Conservation (phyloP, 2,329 filamentous ascomycete species). For the Diplodia scrobiculata region DNA sequence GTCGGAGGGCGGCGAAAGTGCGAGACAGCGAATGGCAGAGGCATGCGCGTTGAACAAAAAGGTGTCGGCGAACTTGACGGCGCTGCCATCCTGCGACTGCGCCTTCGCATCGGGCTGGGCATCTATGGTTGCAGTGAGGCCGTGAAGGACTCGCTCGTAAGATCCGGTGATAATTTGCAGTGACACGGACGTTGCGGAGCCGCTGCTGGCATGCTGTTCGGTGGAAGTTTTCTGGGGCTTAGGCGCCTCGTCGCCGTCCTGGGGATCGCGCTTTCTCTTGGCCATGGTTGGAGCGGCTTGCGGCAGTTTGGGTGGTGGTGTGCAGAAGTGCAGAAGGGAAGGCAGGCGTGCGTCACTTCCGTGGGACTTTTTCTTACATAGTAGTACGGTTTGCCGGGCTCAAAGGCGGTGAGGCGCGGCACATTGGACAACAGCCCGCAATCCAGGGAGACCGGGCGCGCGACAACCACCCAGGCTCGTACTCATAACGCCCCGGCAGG, state of each 20-base stretch:
- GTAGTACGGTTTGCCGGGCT: conserved; percentile 9
- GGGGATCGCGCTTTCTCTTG: conserved; percentile 43
- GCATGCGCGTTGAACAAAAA: conserved; percentile 95
- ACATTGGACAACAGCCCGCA: conserved; percentile 19
- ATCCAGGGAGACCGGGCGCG: conserved; percentile 27
- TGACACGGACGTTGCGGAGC: conserved; percentile 40
- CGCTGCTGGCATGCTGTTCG: conserved; percentile 28
- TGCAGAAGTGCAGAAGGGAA: background rate
- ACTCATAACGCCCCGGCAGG: conserved; percentile 31
- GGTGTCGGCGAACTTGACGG: conserved; percentile 76
- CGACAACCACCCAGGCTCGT: conserved; percentile 28
- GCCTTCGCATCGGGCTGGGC: conserved; percentile 37
- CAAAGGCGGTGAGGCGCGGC: conserved; percentile 7
- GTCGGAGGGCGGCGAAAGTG: conserved; percentile 74
- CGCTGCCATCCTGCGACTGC: conserved; percentile 11
- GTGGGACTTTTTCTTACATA: no score
- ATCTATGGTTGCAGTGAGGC: conserved; percentile 72
- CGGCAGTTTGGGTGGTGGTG: background rate
- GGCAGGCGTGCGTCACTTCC: conserved; percentile 15
- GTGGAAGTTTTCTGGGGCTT: conserved; percentile 35
- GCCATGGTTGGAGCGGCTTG: conserved; percentile 35
- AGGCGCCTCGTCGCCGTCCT: conserved; percentile 32
- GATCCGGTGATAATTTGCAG: conserved; percentile 90
- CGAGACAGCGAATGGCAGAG: conserved; percentile 85
- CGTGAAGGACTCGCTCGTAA: conserved; percentile 91